Evolutionary conservation across 1,284 basidiomycete species (phyloP), one percentile per base, ranked within the genome.

Genomic region (Trametes pubescens): DNA sequence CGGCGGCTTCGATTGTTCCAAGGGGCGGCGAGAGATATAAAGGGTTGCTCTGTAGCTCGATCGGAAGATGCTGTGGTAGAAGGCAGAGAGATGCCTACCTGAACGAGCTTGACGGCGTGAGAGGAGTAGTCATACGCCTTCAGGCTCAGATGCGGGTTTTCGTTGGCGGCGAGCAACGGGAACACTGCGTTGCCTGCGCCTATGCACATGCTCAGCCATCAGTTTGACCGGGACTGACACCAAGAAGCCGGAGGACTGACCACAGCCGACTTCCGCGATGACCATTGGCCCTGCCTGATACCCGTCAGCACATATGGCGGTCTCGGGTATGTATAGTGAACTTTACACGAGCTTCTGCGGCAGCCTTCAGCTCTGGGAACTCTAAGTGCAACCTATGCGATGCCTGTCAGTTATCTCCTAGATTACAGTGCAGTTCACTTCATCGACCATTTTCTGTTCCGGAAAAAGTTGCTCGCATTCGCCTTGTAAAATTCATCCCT

Each of bases 121-220:
- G 83, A 81, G 0, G 96, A 93, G 75, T 98, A 99, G 78, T 99
- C 98, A 69, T 93, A 97, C 0, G 96, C 96, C 57, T 87, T 85
- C 40, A 92, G 81, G 14, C 75, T 75, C 22, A 99, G 84, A 0
- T 86, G 75, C 0, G 93, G 88, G 75, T 99, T 99, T 73, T 88
- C 78, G 75, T 98, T 99, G 46, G 87, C 80, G 51, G 87, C 82
- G 14, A 98, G 80, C 2, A 98, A 80, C 0, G 98, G 98, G 72
- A 98, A 99, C 0, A 96, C 88, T 2, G 96, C 93, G 74, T 98
- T 98, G 29, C 98, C 98, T 18, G 95, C 94, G 47, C 95, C 94
- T 90, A 78, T 4, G 21, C 13, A 10, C 9, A 16, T 11, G 40
- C 13, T 1, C 2, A 4, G 10, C 7, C 11, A 5, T 24, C 10